These are phyloP conservation scores for Mycosarcoma mackinlayi DNA, from an alignment of 1,284 basidiomycete species.

Conservation along the genomic window DNA sequence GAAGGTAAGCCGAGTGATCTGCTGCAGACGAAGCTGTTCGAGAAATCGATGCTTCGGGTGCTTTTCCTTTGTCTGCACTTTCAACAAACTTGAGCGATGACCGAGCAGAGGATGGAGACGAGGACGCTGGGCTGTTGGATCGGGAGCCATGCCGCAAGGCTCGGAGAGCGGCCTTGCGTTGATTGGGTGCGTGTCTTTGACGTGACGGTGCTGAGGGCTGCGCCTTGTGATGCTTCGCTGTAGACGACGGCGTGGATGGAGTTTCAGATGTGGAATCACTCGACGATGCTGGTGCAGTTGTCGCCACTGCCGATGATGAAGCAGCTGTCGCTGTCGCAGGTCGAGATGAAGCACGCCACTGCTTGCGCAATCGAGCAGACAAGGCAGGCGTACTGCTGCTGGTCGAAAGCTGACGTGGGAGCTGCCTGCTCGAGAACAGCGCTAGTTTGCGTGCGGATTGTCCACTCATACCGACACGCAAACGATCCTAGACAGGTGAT, in stretches of 20 bases:
- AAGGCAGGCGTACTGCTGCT: constrained; percentile 8
- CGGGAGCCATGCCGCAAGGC: constrained; percentile 1
- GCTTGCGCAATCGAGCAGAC: constrained; percentile 14
- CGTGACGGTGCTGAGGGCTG: background rate
- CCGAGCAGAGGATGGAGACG: background rate
- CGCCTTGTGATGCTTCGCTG: background rate
- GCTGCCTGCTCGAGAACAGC: constrained; percentile 4
- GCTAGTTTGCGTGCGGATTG: constrained; percentile 10
- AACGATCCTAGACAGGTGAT: background rate
- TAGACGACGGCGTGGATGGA: background rate
- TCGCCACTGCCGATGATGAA: background rate
- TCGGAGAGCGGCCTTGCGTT: constrained; percentile 18
- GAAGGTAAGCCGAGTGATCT: constrained; percentile 12
- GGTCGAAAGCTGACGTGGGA: constrained; percentile 15
- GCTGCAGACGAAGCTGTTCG: constrained; percentile 1
- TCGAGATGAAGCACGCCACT: constrained; percentile 1
- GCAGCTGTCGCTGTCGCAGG: background rate
- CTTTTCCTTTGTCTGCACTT: constrained; percentile 28
- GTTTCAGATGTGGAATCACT: background rate
- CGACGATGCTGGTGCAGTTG: background rate
- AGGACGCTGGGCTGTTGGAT: background rate
- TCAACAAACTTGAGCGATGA: constrained; percentile 16
- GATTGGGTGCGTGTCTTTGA: background rate
- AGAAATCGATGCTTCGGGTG: constrained; percentile 1
- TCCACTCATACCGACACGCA: constrained; percentile 20